Evolutionary conservation across 2,329 filamentous ascomycete species (phyloP).

Genomic region (Coleophoma cylindrospora): DNA sequence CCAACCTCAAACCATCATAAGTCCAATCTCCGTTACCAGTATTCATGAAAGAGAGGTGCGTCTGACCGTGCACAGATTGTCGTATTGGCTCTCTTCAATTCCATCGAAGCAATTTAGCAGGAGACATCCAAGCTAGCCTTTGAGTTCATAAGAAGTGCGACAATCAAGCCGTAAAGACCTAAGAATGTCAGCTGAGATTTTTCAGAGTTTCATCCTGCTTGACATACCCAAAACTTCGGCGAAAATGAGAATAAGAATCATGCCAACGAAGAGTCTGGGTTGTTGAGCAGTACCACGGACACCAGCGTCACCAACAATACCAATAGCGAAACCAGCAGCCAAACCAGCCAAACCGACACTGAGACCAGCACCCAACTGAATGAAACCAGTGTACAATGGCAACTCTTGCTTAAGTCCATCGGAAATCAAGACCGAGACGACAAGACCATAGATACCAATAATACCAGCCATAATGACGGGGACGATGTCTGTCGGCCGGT

Average conservation of each 20-base stretch:
- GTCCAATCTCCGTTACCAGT: constrained; percentile 12
- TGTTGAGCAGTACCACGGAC: constrained; percentile 76
- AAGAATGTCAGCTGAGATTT: not conserved
- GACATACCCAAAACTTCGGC: constrained; percentile 72
- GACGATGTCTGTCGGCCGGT: constrained; percentile 71
- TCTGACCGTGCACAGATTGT: constrained; percentile 14
- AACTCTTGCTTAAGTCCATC: constrained; percentile 69
- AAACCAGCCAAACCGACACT: constrained; percentile 78
- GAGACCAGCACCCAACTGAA: constrained; percentile 80
- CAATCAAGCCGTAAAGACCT: constrained; percentile 99
- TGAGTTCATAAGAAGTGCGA: constrained; percentile 99
- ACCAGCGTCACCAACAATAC: constrained; percentile 85
- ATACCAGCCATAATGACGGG: constrained; percentile 99
- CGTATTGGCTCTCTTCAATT: constrained; percentile 17
- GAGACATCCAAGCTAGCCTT: constrained; percentile 64
- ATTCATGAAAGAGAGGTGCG: constrained; percentile 24
- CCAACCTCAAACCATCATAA: constrained; percentile 4
- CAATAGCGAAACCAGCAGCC: constrained; percentile 81
- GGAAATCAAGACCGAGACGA: constrained; percentile 83
- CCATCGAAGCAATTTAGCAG: constrained; percentile 43
- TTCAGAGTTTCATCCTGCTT: not conserved
- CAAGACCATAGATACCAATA: constrained; percentile 96
- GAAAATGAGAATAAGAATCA: constrained; percentile 83
- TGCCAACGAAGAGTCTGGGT: constrained; percentile 67
- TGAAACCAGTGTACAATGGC: constrained; percentile 76